These are phyloP conservation scores for Typha latifolia DNA, from an alignment of 176 grass and related monocot species.

Conservation along the genomic window DNA sequence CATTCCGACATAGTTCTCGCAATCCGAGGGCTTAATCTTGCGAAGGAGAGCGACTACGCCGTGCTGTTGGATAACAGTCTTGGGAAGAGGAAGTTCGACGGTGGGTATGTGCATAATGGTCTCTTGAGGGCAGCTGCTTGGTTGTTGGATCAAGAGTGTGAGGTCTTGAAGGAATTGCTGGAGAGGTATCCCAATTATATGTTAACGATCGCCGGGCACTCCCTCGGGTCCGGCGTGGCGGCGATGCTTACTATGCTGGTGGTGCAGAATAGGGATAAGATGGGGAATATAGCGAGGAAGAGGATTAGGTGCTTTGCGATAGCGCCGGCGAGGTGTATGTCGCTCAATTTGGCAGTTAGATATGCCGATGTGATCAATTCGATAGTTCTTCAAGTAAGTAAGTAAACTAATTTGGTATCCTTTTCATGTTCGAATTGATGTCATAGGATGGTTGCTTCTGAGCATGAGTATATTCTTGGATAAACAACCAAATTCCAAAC, in stretches of 20 bases:
- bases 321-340: constrained; percentile 82
- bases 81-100: constrained; percentile 65
- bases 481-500: too few relatives aligned
- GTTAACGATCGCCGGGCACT: constrained; percentile 78
- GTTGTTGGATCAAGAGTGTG: constrained; percentile 66
- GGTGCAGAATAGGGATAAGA: constrained; percentile 62
- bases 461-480: too few relatives aligned
- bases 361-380: constrained; percentile 92
- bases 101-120: constrained; percentile 84
- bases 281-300: constrained; percentile 41
- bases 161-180: constrained; percentile 50
- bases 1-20: constrained; percentile 72
- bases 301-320: constrained; percentile 67
- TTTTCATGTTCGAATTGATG: too few relatives aligned
- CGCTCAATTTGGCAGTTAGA: constrained; percentile 74
- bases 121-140: constrained; percentile 64
- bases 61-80: constrained; percentile 81
- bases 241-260: constrained; percentile 75
- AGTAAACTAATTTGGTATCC: too few relatives aligned
- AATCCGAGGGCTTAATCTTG: constrained; percentile 64
- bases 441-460: too few relatives aligned
- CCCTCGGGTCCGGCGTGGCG: constrained; percentile 54
- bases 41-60: constrained; percentile 66
- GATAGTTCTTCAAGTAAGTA: constrained; percentile 59
- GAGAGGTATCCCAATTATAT: constrained; percentile 46